phyloP scores from a whole-genome alignment of 306 rosid genomes.

The Cicer judaicum region DNA sequence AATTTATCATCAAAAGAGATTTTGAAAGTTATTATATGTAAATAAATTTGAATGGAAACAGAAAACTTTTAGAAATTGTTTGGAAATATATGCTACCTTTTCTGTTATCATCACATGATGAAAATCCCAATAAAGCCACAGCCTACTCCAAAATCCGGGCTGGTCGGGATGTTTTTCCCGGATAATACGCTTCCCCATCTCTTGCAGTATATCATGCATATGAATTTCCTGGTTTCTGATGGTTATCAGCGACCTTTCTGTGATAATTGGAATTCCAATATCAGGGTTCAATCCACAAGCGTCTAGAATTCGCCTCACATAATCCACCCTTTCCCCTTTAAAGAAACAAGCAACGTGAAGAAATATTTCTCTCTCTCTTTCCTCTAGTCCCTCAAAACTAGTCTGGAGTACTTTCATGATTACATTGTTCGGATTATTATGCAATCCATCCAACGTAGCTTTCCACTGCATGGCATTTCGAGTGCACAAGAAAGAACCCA shows the following conservation, averaged over 20 bases:
- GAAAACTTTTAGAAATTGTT: neutral
- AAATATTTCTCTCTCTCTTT: neutral
- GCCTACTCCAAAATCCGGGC: neutral
- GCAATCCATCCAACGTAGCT: conserved; percentile 4
- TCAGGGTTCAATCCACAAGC: neutral
- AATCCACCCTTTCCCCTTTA: conserved; percentile 20
- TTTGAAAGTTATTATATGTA: too few relatives aligned
- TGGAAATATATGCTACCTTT: neutral
- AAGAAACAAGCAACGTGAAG: conserved; percentile 27
- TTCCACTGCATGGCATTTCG: neutral
- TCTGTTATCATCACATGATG: neutral
- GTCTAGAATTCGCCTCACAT: conserved; percentile 5
- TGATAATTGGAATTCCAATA: neutral
- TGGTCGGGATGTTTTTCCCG: neutral
- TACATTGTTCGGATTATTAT: neutral
- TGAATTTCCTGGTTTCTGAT: conserved; percentile 21
- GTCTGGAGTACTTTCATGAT: neutral
- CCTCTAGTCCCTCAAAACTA: neutral
- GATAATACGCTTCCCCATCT: conserved; percentile 14
- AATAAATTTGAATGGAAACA: too few relatives aligned
- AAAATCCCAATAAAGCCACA: neutral
- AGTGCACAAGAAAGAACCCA: neutral
- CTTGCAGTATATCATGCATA: conserved; percentile 38
- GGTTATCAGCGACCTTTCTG: conserved; percentile 16
- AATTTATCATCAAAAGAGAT: too few relatives aligned